These are phyloP conservation scores for Apophysomyces variabilis DNA, from an alignment of 371 early-diverging fungal species.

Conservation along the genomic window DNA sequence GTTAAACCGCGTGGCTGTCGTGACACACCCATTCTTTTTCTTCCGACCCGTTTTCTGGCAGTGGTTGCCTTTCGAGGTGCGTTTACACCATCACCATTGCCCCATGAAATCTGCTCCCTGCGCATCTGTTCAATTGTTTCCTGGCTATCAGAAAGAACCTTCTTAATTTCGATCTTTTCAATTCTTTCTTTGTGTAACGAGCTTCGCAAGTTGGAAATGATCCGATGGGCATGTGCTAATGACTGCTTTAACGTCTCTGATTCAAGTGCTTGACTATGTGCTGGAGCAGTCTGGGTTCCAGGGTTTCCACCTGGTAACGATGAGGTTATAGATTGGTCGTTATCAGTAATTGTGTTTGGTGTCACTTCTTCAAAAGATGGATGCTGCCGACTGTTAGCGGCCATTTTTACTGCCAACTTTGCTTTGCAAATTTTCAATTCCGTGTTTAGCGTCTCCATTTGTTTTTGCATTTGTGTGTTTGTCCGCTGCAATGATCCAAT, in stretches of 20 bases:
- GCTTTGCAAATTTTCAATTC: slow-evolving; percentile 35
- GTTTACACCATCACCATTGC: neutral
- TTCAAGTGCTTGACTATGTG: slow-evolving; percentile 19
- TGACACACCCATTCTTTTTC: neutral
- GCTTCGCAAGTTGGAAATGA: slow-evolving; percentile 29
- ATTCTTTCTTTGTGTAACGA: slow-evolving; percentile 35
- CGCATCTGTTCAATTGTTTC: slow-evolving; percentile 52
- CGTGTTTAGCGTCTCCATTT: slow-evolving; percentile 51
- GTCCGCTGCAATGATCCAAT: slow-evolving; percentile 55
- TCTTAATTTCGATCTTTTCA: slow-evolving; percentile 48
- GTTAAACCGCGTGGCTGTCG: neutral
- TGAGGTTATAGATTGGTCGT: neutral
- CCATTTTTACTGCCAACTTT: slow-evolving; percentile 29
- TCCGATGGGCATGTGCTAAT: slow-evolving; percentile 32
- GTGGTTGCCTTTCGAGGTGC: neutral
- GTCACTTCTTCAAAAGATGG: neutral
- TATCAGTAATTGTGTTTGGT: neutral
- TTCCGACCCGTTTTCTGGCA: slow-evolving; percentile 1
- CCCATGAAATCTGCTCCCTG: slow-evolving; percentile 21
- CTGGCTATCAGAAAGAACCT: slow-evolving; percentile 51
- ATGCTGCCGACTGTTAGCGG: slow-evolving; percentile 17
- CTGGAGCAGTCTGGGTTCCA: neutral
- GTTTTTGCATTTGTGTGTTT: slow-evolving; percentile 45
- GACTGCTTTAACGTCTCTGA: slow-evolving; percentile 29
- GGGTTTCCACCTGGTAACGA: too few species aligned